These are phyloP conservation scores for Diplodia intermedia DNA, from an alignment of 2,329 filamentous ascomycete species.

Conservation along the genomic window DNA sequence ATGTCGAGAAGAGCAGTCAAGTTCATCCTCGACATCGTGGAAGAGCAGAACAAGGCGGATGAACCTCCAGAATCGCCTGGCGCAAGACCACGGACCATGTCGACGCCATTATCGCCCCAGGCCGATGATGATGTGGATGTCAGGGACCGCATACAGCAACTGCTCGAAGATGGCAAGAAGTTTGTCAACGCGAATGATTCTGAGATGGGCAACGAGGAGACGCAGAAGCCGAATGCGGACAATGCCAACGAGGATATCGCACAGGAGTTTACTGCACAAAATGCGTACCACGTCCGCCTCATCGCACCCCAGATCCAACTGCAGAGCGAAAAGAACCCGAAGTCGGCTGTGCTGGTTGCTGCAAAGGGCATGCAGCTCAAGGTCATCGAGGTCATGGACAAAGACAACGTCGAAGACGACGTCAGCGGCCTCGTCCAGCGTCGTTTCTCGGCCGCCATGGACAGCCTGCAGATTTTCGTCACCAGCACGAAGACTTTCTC, in stretches of 20 bases:
- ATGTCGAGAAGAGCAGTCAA: slow-evolving; percentile 94
- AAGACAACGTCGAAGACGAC: slow-evolving; percentile 86
- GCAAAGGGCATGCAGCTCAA: slow-evolving; percentile 99
- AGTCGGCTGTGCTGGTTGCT: slow-evolving; percentile 94
- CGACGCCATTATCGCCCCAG: slow-evolving; percentile 47
- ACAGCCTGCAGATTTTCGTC: slow-evolving; percentile 97
- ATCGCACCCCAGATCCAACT: slow-evolving; percentile 98
- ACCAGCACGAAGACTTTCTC: slow-evolving; percentile 91
- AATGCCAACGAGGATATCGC: slow-evolving; percentile 73
- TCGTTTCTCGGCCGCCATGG: slow-evolving; percentile 92
- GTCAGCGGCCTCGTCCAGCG: slow-evolving; percentile 95
- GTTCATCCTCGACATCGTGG: slow-evolving; percentile 96
- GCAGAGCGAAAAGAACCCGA: slow-evolving; percentile 97
- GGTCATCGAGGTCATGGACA: slow-evolving; percentile 97
- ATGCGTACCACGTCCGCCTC: slow-evolving; percentile 91
- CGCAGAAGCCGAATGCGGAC: slow-evolving; percentile 40
- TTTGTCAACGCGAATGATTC: slow-evolving; percentile 77
- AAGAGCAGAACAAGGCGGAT: slow-evolving; percentile 85
- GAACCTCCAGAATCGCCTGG: slow-evolving; percentile 36
- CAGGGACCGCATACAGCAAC: slow-evolving; percentile 83
- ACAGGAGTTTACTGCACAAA: slow-evolving; percentile 86
- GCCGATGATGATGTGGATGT: slow-evolving; percentile 71
- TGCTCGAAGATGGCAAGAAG: slow-evolving; percentile 82
- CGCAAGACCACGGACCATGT: slow-evolving; percentile 34
- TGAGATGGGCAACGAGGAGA: slow-evolving; percentile 47